Base-by-base conservation (phyloP, 305 asterid genomes). In the Withania somnifera region DNA sequence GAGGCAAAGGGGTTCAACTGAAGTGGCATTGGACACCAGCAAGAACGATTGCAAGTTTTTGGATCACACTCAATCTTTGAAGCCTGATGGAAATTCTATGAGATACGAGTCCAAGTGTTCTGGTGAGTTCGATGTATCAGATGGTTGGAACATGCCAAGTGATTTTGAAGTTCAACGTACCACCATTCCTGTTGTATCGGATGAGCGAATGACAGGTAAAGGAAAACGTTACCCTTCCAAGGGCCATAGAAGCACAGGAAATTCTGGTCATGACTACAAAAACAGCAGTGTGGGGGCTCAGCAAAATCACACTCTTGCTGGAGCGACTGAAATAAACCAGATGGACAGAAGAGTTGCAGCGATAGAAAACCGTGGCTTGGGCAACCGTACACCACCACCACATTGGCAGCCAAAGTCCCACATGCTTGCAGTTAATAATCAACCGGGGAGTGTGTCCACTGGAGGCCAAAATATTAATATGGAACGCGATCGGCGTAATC, bases 381-480 rank as follows among this genome's bases (percentile, higher is more conserved):
- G 88, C 78, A 95, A 92, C 77, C 88, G 89, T 47, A 34, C 89
- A 17, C 83, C 88, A 32, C 84, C 95, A 84, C 97, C 97, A 82
- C 97, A 91, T 60, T 97, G 99, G 99, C 93, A 92, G 81, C 99
- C 96, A 42, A 97, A 97, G 86, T 81, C 90, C 20, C 85, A 84
- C 81, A 51, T 91, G 58, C 76, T 82, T 84, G 56, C 90, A 78
- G 87, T 84, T 52, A 84, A 84, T 86, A 82, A 82, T 85, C 90
- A 87, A 82, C 90, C 84, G 34, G 91, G 88, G 36, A 84, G 84
- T 83, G 87, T 89, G 87, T 47, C 78, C 52, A 36, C 78, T 82
- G 88, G 83, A 82, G 85, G 76, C 85, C 89, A 89, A 71, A 83
- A 84, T 84, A 85, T 84, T 69, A 34, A 80, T 8, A 79, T 66